Evolutionary conservation across 495 filamentous ascomycete species (phyloP), one percentile per base, ranked within the genome.

Genomic region (Penicillium paradoxum): DNA sequence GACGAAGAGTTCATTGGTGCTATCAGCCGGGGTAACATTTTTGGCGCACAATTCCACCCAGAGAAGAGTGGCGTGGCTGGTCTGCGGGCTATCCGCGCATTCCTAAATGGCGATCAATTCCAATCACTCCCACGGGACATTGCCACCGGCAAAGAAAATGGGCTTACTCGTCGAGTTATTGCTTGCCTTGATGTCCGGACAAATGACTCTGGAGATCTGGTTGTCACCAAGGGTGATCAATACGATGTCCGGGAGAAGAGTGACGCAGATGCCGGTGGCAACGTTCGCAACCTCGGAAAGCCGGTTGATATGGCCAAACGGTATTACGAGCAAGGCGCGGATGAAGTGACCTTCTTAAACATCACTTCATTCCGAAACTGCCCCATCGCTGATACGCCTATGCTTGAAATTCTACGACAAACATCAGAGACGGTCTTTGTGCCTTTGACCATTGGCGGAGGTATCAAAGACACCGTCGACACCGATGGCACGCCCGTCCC

Each of bases 161-260:
- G 93, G 0, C 72, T 97, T 45, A 98, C 95, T 13, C 77, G 89
- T 45, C 79, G 93, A 44, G 82, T 98, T 8, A 97, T 98, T 63
- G 93, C 95, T 3, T 98, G 93, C 63, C 81, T 98, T 14, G 93
- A 98, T 66, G 93, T 98, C 25, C 87, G 93, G 8, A 82, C 93
- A n/a, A 97, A 98, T 66, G 95, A 98, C 66, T 75, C 87, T 42
- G 95, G 95, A 5, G 95, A 97, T 68, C 72, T 98, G 15, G 95
- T 98, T 0, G 93, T 98, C 14, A 98, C 93, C 5, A 98, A 98
- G 71, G 93, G 93, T 8, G 93, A 98, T 66, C 93, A 97, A 63
- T 98, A 98, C 71, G 93, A 98, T 62, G 93, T 98, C n/a, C 86
- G 93, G n/a, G 93, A 97, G 63, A 96, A 95, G 70, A 75, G 67